Percentiles rank a stretch among this genome's conserved stretches.
phyloP scores from a whole-genome alignment of 2,329 filamentous ascomycete species.

The Zasmidium citrigriseum region DNA sequence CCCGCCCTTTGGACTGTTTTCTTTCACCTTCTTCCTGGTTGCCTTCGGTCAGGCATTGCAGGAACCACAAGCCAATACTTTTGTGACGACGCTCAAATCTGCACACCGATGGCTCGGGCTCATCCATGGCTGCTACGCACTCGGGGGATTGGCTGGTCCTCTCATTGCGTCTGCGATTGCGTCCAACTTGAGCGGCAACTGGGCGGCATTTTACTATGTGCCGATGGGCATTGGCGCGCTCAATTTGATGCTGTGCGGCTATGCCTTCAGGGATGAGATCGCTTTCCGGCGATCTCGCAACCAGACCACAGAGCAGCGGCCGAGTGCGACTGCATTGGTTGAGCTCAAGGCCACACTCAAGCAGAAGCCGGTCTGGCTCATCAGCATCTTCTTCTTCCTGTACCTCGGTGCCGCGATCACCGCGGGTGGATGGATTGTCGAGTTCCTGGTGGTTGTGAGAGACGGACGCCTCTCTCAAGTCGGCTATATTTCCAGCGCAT shows the following conservation, averaged over 20 bases:
- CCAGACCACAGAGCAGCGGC: constrained; percentile 9
- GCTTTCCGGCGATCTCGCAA: not conserved
- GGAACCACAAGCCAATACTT: constrained; percentile 65
- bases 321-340: constrained; percentile 33
- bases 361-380: constrained; percentile 55
- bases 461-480: constrained; percentile 57
- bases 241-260: constrained; percentile 17
- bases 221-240: constrained; percentile 18
- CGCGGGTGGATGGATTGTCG: constrained; percentile 61
- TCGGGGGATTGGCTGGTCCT: constrained; percentile 16
- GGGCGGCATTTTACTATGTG: constrained; percentile 22
- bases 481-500: constrained; percentile 64
- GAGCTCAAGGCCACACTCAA: constrained; percentile 51
- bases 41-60: constrained; percentile 64
- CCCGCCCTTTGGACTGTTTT: constrained; percentile 60
- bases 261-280: constrained; percentile 17
- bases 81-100: constrained; percentile 44
- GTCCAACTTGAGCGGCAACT: constrained; percentile 9
- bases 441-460: constrained; percentile 63
- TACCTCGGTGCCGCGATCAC: constrained; percentile 52
- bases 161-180: constrained; percentile 21
- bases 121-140: constrained; percentile 22
- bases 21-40: constrained; percentile 59
- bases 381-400: constrained; percentile 67
- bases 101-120: constrained; percentile 22